Evolutionary conservation across 164 flowering plant species (phyloP).

Genomic region (Taxillus chinensis): DNA sequence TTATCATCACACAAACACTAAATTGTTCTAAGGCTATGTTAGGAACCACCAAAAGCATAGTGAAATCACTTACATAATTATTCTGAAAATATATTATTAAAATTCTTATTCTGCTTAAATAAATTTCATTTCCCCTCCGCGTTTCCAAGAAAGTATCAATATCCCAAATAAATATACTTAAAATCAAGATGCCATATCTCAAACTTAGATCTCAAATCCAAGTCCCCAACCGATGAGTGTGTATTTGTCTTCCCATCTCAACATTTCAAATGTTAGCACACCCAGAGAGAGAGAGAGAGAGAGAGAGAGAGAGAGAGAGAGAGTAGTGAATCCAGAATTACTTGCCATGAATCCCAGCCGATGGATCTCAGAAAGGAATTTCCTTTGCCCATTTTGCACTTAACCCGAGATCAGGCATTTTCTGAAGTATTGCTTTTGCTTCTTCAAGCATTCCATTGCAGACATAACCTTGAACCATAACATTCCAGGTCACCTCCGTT

Average conservation of each 20-base stretch:
- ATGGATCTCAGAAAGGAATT: slow-evolving; percentile 24
- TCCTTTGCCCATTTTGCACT: slow-evolving; percentile 25
- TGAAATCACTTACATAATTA: too few relatives aligned
- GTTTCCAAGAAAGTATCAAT: too few relatives aligned
- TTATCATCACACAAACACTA: too few relatives aligned
- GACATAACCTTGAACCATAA: slow-evolving; percentile 34
- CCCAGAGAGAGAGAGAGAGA: slow-evolving; percentile 28
- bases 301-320: too few relatives aligned
- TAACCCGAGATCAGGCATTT: slow-evolving; percentile 38
- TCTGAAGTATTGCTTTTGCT: slow-evolving; percentile 25
- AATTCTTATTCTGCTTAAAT: too few relatives aligned
- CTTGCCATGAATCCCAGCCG: slow-evolving; percentile 27
- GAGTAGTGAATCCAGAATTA: slow-evolving; percentile 32
- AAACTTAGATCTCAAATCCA: too few relatives aligned
- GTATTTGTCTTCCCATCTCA: slow-evolving; percentile 30
- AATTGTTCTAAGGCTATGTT: too few relatives aligned
- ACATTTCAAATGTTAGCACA: slow-evolving; percentile 29
- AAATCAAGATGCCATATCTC: too few relatives aligned
- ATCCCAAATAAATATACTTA: too few relatives aligned
- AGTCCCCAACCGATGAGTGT: slow-evolving; percentile 19
- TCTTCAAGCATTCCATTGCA: slow-evolving; percentile 35
- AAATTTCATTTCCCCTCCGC: too few relatives aligned
- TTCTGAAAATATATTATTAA: too few relatives aligned
- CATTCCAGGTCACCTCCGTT: slow-evolving; percentile 30
- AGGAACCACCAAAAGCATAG: too few relatives aligned